Conservation (phyloP, 1,139 yeast genomes). For the Chernovozyma aurita region DNA sequence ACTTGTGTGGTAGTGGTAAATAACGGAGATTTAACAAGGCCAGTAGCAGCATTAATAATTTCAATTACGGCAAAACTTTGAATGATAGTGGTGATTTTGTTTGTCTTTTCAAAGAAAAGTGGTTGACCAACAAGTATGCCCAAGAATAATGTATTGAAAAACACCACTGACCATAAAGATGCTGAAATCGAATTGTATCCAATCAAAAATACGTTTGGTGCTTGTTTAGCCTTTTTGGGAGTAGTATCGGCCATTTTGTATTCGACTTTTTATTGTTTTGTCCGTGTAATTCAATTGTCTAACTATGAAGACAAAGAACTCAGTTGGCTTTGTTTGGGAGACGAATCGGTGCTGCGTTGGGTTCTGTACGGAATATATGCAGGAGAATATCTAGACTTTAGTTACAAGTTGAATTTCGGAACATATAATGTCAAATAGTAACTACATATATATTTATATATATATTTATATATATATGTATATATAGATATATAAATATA, state of each 20-base stretch:
- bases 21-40: constrained; percentile 80
- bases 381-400: no score
- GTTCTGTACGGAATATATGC: no score
- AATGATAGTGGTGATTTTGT: constrained; percentile 55
- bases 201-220: constrained; percentile 15
- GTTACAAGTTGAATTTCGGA: no score
- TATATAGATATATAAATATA: no score
- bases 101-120: constrained; percentile 53
- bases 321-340: no score
- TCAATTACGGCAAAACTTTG: constrained; percentile 87
- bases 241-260: neutral
- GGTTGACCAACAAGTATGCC: constrained; percentile 51
- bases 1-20: constrained; percentile 85
- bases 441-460: no score
- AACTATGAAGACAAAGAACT: no score
- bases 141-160: constrained; percentile 39
- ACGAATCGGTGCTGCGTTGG: no score
- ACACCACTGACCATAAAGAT: constrained; percentile 41
- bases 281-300: no score
- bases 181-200: constrained; percentile 44
- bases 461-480: no score
- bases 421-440: no score
- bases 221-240: neutral
- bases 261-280: no score
- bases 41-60: constrained; percentile 70